Percentiles rank a stretch among this genome's conserved stretches.
Evolutionary conservation across 2,329 filamentous ascomycete genomes (phyloP).

Genomic region (Sporothrix curviconia): DNA sequence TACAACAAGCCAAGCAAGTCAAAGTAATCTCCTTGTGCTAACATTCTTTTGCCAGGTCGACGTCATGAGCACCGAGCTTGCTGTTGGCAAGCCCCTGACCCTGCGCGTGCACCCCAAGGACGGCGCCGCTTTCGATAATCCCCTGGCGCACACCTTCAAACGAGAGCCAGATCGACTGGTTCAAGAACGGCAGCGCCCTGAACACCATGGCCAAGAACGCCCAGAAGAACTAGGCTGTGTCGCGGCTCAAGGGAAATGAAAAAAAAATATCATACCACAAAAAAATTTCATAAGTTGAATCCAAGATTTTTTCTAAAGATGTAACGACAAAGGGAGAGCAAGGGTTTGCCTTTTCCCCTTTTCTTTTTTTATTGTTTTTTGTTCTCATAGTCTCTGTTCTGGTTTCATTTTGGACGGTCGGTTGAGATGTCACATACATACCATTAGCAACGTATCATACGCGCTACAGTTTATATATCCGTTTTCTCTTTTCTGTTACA

Average conservation of each 20-base stretch:
- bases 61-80: slow-evolving; percentile 80
- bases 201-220: slow-evolving; percentile 90
- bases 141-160: slow-evolving; percentile 96
- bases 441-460: slow-evolving; percentile 4
- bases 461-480: slow-evolving; percentile 6
- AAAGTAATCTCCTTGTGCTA: slow-evolving; percentile 5
- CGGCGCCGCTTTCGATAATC: slow-evolving; percentile 71
- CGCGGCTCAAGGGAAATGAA: background rate
- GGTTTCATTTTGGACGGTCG: background rate
- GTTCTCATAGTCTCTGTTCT: background rate
- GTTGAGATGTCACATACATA: slow-evolving; percentile 3
- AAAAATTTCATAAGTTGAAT: background rate
- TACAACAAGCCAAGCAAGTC: too few species aligned
- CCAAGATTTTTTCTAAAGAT: background rate
- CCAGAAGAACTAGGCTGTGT: background rate
- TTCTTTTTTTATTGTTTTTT: background rate
- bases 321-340: slow-evolving; percentile 1
- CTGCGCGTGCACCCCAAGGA: slow-evolving; percentile 88
- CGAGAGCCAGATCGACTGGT: slow-evolving; percentile 96
- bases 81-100: slow-evolving; percentile 86
- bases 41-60: slow-evolving; percentile 51
- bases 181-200: slow-evolving; percentile 93
- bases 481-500: background rate
- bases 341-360: background rate
- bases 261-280: background rate